Conservation (phyloP, 805 yeast species). For the Cyberlindnera euphorbiiphila region DNA sequence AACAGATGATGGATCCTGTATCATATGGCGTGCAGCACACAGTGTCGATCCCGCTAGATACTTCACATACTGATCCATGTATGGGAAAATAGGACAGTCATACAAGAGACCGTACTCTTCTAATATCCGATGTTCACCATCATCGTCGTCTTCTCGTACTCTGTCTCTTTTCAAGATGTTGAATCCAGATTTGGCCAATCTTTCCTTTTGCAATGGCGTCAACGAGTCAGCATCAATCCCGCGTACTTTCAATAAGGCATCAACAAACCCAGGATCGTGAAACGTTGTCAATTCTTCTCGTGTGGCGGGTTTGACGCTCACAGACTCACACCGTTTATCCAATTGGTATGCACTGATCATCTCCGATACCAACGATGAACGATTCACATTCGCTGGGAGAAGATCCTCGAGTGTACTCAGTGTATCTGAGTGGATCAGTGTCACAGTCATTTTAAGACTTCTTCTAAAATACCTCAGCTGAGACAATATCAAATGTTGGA, state of each 20-base stretch:
- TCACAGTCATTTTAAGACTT: conserved; percentile 5
- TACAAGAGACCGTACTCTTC: conserved; percentile 45
- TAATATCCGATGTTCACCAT: conserved; percentile 17
- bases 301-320: conserved; percentile 30
- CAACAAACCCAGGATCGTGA: conserved; percentile 45
- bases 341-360: conserved; percentile 42
- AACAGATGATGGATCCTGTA: conserved; percentile 16
- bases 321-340: conserved; percentile 24
- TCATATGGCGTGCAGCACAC: conserved; percentile 34
- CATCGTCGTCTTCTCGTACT: conserved; percentile 7
- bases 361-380: conserved; percentile 43
- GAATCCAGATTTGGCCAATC: not conserved
- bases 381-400: conserved; percentile 49
- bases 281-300: conserved; percentile 41
- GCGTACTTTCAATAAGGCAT: conserved; percentile 32
- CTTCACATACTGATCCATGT: conserved; percentile 45
- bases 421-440: conserved; percentile 8
- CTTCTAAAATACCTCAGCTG: too few relatives aligned
- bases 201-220: not conserved
- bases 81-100: conserved; percentile 65
- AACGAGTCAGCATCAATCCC: conserved; percentile 11
- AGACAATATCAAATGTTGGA: too few relatives aligned
- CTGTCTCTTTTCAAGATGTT: not conserved
- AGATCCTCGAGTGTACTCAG: conserved; percentile 30
- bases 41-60: conserved; percentile 56